These are phyloP conservation scores for Heteromeles arbutifolia DNA, from an alignment of 306 rosid genomes.

Conservation along the genomic window DNA sequence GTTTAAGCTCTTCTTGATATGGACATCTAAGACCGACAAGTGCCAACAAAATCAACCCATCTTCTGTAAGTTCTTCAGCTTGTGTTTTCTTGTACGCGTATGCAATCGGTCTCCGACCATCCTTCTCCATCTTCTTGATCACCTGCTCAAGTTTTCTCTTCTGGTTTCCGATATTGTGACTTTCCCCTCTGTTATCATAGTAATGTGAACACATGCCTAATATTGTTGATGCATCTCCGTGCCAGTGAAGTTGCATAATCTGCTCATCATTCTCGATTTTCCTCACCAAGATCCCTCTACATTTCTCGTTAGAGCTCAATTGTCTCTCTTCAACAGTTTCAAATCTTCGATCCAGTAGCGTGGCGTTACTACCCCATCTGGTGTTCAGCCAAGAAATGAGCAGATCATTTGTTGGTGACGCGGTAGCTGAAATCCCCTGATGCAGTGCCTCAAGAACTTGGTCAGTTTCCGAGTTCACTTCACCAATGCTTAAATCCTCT, in stretches of 20 bases:
- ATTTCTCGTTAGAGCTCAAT: conserved; percentile 19
- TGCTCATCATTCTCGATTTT: conserved; percentile 2
- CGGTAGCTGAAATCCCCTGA: conserved; percentile 25
- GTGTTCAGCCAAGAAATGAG: conserved; percentile 25
- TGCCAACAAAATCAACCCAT: conserved; percentile 43
- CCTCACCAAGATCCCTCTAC: conserved; percentile 28
- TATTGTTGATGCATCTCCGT: conserved; percentile 47
- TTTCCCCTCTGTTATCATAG: conserved; percentile 29
- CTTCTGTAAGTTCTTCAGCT: conserved; percentile 29
- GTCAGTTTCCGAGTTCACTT: not conserved
- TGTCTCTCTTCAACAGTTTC: conserved; percentile 5
- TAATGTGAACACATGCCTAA: conserved; percentile 51
- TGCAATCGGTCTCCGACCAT: conserved; percentile 48
- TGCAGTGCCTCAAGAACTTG: conserved; percentile 20
- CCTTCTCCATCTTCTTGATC: conserved; percentile 34
- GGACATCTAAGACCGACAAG: conserved; percentile 37
- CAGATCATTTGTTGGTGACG: not conserved
- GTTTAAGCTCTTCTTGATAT: conserved; percentile 10
- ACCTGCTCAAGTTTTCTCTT: conserved; percentile 9
- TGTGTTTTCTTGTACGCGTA: conserved; percentile 41
- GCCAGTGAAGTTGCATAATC: conserved; percentile 37
- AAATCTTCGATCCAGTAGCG: not conserved
- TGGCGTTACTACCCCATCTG: not conserved
- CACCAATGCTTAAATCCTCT: conserved; percentile 21
- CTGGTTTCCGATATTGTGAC: conserved; percentile 27